Percentiles rank a stretch among this genome's conserved stretches.
Conservation (phyloP, 2,329 filamentous ascomycete genomes). For the Exophiala phaeomuriformis region DNA sequence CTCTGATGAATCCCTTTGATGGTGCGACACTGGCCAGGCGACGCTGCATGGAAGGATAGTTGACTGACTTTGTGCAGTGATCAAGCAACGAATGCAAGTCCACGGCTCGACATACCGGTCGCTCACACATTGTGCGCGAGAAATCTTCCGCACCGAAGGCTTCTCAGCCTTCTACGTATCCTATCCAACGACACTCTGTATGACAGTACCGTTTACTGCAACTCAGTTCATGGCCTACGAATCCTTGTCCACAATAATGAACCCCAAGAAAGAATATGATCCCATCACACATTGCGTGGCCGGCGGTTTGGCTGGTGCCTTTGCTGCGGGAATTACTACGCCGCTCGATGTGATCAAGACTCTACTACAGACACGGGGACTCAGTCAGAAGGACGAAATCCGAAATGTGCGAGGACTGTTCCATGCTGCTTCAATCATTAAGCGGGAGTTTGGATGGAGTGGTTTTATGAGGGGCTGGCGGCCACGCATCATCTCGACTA, state of each 20-base stretch:
- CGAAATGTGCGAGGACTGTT: constrained; percentile 75
- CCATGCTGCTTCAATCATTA: constrained; percentile 72
- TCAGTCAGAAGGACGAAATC: constrained; percentile 70
- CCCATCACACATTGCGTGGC: constrained; percentile 89
- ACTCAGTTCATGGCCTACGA: constrained; percentile 97
- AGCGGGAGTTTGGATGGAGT: constrained; percentile 70
- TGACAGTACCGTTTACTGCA: constrained; percentile 97
- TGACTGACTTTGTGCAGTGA: constrained; percentile 53
- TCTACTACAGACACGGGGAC: constrained; percentile 85
- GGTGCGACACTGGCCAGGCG: constrained; percentile 49
- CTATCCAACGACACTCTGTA: constrained; percentile 93
- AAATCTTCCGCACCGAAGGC: constrained; percentile 82
- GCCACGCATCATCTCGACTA: constrained; percentile 87
- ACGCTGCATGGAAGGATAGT: constrained; percentile 15
- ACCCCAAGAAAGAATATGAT: constrained; percentile 71
- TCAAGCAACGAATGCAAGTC: constrained; percentile 99
- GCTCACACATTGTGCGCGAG: constrained; percentile 76
- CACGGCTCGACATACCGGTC: constrained; percentile 89
- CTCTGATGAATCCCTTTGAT: constrained; percentile 98
- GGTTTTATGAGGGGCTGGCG: constrained; percentile 93
- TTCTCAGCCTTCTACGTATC: constrained; percentile 93
- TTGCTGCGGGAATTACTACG: constrained; percentile 88
- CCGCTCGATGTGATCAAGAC: constrained; percentile 99
- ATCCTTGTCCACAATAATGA: constrained; percentile 88
- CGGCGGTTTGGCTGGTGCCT: constrained; percentile 83